phyloP scores from a whole-genome alignment of 345 rosid species.

The Noccaea bulbosa region DNA sequence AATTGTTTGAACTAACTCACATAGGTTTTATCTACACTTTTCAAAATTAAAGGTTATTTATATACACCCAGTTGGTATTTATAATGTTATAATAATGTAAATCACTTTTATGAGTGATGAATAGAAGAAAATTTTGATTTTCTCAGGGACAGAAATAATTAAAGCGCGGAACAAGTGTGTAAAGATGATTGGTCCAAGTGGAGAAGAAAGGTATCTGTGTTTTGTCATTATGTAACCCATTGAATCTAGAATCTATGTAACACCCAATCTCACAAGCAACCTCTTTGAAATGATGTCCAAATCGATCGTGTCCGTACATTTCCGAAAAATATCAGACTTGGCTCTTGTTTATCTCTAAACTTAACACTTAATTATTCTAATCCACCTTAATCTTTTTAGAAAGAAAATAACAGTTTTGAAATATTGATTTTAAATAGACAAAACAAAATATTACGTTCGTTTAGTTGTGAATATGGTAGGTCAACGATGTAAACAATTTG shows the following conservation, averaged over 20 bases:
- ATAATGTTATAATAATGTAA: too few species aligned
- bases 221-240: constrained; percentile 40
- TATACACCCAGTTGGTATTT: constrained; percentile 13
- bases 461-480: constrained; percentile 27
- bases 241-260: constrained; percentile 44
- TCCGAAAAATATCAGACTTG: neutral
- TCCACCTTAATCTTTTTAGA: neutral
- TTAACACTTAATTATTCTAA: constrained; percentile 3
- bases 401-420: neutral
- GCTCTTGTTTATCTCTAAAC: neutral
- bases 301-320: constrained; percentile 46
- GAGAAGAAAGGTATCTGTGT: constrained; percentile 48
- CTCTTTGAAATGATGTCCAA: constrained; percentile 25
- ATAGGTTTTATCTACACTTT: neutral
- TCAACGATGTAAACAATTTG: constrained; percentile 30
- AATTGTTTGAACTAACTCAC: constrained; percentile 16
- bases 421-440: neutral
- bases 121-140: neutral
- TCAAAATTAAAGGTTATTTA: neutral
- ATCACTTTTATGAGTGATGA: neutral
- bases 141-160: neutral
- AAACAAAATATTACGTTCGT: neutral
- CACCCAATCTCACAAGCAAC: constrained; percentile 48
- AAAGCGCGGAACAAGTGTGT: constrained; percentile 9
- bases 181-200: constrained; percentile 33